These are phyloP conservation scores for Sanghuangporus weigelae DNA, from an alignment of 1,284 basidiomycete species.

Conservation along the genomic window DNA sequence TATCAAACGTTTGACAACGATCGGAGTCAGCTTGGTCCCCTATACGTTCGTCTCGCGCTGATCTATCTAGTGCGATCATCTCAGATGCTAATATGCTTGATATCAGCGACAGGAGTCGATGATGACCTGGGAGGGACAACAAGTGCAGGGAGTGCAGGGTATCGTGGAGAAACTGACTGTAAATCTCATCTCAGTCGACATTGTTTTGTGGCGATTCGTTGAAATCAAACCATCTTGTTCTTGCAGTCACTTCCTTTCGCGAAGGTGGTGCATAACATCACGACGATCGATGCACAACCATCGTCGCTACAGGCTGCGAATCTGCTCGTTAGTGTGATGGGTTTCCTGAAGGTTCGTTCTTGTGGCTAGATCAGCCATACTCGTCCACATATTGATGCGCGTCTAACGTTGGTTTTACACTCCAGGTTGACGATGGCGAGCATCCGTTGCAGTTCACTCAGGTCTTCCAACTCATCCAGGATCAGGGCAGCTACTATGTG, in stretches of 20 bases:
- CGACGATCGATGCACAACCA: conserved; percentile 88
- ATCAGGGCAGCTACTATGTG: conserved; percentile 81
- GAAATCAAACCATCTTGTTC: conserved; percentile 5
- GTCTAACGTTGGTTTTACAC: not conserved
- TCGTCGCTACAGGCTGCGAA: conserved; percentile 58
- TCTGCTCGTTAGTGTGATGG: conserved; percentile 87
- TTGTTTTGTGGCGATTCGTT: not conserved
- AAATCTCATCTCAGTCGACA: conserved; percentile 23
- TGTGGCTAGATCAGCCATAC: not conserved
- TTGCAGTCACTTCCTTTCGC: conserved; percentile 74
- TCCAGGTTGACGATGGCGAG: conserved; percentile 70
- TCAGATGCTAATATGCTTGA: conserved; percentile 13
- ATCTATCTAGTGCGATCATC: conserved; percentile 12
- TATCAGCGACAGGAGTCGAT: conserved; percentile 78
- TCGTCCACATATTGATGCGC: not conserved
- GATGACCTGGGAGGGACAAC: conserved; percentile 81
- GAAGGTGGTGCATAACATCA: conserved; percentile 79
- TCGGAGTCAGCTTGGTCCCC: conserved; percentile 45
- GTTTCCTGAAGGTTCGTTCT: conserved; percentile 63
- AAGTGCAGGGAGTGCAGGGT: conserved; percentile 48
- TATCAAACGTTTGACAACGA: conserved; percentile 66
- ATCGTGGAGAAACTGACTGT: conserved; percentile 86
- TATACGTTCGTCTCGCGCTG: conserved; percentile 63
- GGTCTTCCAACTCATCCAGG: conserved; percentile 86
- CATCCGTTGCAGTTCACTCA: conserved; percentile 89